Conservation (phyloP, 106 monocot species). For the Acorus gramineus region DNA sequence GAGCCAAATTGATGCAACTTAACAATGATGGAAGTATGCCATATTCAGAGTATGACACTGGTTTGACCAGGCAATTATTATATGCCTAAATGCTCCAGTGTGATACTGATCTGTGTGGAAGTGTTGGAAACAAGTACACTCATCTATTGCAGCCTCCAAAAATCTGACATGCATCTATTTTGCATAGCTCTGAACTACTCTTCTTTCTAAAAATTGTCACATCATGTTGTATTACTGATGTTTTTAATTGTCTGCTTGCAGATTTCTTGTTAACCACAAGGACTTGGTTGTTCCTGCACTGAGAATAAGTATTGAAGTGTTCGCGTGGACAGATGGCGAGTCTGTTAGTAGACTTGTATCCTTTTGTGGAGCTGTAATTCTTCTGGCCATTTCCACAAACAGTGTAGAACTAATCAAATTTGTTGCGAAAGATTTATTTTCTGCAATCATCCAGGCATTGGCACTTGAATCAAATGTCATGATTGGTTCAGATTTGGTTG, state of each 20-base stretch:
- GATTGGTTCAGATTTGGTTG: constrained; percentile 77
- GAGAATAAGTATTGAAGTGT: constrained; percentile 51
- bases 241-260: constrained; percentile 17
- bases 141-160: too few relatives aligned
- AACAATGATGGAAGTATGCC: too few relatives aligned
- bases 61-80: too few relatives aligned
- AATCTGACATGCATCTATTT: too few relatives aligned
- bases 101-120: too few relatives aligned
- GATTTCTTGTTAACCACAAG: constrained; percentile 63
- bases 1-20: too few relatives aligned
- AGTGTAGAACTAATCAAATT: constrained; percentile 63
- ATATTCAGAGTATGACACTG: too few relatives aligned
- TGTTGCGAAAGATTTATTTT: constrained; percentile 79
- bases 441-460: constrained; percentile 57
- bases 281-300: constrained; percentile 50
- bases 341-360: constrained; percentile 57
- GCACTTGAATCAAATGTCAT: constrained; percentile 77
- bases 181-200: too few relatives aligned
- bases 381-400: constrained; percentile 61
- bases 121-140: too few relatives aligned
- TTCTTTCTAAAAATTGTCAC: too few relatives aligned
- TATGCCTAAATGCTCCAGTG: too few relatives aligned
- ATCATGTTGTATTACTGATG: too few relatives aligned
- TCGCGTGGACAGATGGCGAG: constrained; percentile 85
- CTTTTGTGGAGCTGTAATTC: constrained; percentile 63